A percentile compares a stretch with the other conserved stretches of the same genome.
Conservation (phyloP, 116 monocot species). For the Iris pallida region DNA sequence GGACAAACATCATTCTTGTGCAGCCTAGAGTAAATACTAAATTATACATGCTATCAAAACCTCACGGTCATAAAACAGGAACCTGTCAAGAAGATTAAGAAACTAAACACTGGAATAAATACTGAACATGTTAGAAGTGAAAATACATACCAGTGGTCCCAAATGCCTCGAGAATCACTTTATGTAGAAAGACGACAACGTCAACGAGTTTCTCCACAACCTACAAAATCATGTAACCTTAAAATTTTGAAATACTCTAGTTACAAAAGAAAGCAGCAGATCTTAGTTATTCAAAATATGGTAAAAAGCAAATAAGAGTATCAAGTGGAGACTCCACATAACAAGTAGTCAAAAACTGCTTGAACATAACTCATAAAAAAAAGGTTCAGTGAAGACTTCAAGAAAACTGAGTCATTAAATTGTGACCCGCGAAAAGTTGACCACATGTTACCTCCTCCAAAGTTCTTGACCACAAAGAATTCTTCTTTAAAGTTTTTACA, state of each 20-base stretch:
- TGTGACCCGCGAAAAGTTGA: background rate
- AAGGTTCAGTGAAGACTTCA: background rate
- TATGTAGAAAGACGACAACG: constrained; percentile 53
- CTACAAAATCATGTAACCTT: constrained; percentile 21
- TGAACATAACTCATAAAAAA: background rate
- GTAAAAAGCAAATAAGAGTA: too few relatives aligned
- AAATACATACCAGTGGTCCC: constrained; percentile 31
- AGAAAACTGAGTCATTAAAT: background rate
- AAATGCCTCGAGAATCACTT: constrained; percentile 53
- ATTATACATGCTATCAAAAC: background rate
- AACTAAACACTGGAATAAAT: background rate
- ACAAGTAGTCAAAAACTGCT: too few relatives aligned
- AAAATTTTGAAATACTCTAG: background rate
- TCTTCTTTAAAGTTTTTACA: constrained; percentile 78
- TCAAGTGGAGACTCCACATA: too few relatives aligned
- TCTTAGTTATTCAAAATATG: too few relatives aligned
- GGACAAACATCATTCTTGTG: too few relatives aligned
- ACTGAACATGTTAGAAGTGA: background rate
- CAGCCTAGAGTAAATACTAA: too few relatives aligned
- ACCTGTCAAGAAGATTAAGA: background rate
- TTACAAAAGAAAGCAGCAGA: background rate
- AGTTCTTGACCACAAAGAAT: constrained; percentile 71
- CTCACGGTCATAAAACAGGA: background rate
- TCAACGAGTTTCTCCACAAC: constrained; percentile 80
- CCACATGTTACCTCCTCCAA: constrained; percentile 59